Percentiles rank a stretch among this genome's conserved stretches.
These are phyloP conservation scores for Arthrobotrys pseudoclavata DNA, from an alignment of 2,329 filamentous ascomycete genomes.

Conservation along the genomic window DNA sequence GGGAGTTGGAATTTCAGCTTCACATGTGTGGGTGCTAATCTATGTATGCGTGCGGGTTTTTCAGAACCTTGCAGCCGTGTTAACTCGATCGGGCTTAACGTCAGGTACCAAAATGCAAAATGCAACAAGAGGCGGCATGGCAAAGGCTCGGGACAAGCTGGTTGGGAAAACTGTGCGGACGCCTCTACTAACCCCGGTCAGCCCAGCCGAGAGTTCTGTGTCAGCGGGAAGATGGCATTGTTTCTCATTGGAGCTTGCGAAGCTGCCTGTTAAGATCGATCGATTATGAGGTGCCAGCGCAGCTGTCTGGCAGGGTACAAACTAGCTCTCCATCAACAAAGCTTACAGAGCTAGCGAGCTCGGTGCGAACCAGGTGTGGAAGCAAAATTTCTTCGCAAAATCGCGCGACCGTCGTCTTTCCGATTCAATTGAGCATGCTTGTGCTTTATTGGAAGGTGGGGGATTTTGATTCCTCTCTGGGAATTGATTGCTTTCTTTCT, in stretches of 20 bases:
- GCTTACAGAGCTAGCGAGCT: conserved; percentile 28
- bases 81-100: conserved; percentile 55
- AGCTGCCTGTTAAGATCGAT: conserved; percentile 39
- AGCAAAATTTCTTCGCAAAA: conserved; percentile 57
- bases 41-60: conserved; percentile 43
- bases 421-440: conserved; percentile 15
- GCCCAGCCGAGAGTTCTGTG: conserved; percentile 37
- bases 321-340: conserved; percentile 24
- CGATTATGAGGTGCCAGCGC: conserved; percentile 41
- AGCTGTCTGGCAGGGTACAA: conserved; percentile 14
- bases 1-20: conserved; percentile 27
- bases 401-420: conserved; percentile 46
- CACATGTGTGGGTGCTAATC: conserved; percentile 18
- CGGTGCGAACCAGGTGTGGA: conserved; percentile 17
- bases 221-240: conserved; percentile 23
- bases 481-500: conserved; percentile 4
- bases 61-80: conserved; percentile 50
- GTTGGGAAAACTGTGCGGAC: conserved; percentile 41
- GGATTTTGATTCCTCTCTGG: conserved; percentile 30
- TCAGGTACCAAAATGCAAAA: conserved; percentile 60
- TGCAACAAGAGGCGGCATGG: conserved; percentile 48
- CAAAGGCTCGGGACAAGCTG: conserved; percentile 48
- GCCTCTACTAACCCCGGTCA: conserved; percentile 27
- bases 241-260: conserved; percentile 44
- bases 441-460: conserved; percentile 33